Base-by-base conservation (phyloP, 441 rosid species). In the Lepidium campestre region DNA sequence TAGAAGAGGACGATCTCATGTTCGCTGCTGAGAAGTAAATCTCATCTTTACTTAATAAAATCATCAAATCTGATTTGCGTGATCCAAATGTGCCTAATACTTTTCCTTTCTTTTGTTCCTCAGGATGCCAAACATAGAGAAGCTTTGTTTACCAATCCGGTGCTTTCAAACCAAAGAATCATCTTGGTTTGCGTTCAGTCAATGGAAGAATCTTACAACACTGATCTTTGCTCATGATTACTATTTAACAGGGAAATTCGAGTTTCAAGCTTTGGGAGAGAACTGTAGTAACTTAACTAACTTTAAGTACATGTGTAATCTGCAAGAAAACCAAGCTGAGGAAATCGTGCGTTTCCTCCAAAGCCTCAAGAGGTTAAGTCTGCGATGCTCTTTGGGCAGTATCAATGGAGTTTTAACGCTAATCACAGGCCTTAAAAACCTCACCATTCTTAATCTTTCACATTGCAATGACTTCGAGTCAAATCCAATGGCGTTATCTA, bases 61-160 rank as follows among this genome's bases (percentile, higher is more conserved):
- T 19, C 15, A 19, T n/a, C 10, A 31, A 65, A 6, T 6, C 23
- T 19, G 61, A 40, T 29, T 18, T 40, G 22, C 8, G 2, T 18
- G n/a, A n/a, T n/a, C n/a, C 8, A 5, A 36, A n/a, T n/a, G 62
- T 23, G 2, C 15, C 37, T 62, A 10, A 59, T 22, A 35, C 15
- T 1, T 9, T 32, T 20, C 2, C 14, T 17, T 55, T 8, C 1
- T 42, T n/a, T 20, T 42, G 39, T 54, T 67, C 37, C 1, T 0
- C 9, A 68, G 65, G 10, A 48, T 68, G 72, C 25, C 42, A 48
- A 68, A 48, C 42, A 58, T 48, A 7, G 72, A 68, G 65, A 48
- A 37, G 20, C 65, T 68, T 58, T 50, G 8, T 49, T 48, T 58
- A 49, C 66, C 66, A 0, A 14, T 22, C 15, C 47, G 65, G 72